These are phyloP conservation scores for Talaromyces sp. DNA, from an alignment of 2,329 filamentous ascomycete species.

Conservation along the genomic window DNA sequence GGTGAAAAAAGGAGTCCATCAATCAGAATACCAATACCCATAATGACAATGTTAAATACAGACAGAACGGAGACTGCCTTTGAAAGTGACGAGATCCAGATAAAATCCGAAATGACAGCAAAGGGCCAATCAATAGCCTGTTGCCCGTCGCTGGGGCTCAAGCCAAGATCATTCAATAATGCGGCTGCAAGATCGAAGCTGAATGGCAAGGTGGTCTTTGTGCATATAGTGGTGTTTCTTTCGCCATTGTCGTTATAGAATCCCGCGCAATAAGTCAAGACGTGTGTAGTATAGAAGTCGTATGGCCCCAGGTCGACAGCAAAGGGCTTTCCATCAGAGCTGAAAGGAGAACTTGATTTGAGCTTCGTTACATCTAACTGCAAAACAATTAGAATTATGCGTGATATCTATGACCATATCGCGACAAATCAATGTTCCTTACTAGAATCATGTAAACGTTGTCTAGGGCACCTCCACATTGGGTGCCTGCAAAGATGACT, in stretches of 20 bases:
- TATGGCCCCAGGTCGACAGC: constrained; percentile 8
- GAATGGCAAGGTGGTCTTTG: constrained; percentile 3
- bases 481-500: constrained; percentile 11
- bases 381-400: not conserved
- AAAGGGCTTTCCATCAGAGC: not conserved
- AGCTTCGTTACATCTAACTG: constrained; percentile 6
- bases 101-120: constrained; percentile 6
- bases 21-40: constrained; percentile 3
- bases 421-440: not conserved
- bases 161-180: not conserved
- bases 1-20: constrained; percentile 7
- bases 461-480: constrained; percentile 7
- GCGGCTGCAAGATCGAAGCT: constrained; percentile 3
- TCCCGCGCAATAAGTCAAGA: constrained; percentile 14
- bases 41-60: constrained; percentile 3
- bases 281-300: constrained; percentile 12
- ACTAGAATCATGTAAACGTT: constrained; percentile 10
- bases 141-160: not conserved
- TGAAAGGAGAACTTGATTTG: not conserved
- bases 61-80: constrained; percentile 3
- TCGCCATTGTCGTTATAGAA: not conserved
- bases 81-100: constrained; percentile 3
- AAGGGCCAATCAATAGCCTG: constrained; percentile 8
- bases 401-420: not conserved
- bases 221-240: constrained; percentile 11